Conservation (phyloP, 306 rosid species). For the Fragaria nilgerrensis region DNA sequence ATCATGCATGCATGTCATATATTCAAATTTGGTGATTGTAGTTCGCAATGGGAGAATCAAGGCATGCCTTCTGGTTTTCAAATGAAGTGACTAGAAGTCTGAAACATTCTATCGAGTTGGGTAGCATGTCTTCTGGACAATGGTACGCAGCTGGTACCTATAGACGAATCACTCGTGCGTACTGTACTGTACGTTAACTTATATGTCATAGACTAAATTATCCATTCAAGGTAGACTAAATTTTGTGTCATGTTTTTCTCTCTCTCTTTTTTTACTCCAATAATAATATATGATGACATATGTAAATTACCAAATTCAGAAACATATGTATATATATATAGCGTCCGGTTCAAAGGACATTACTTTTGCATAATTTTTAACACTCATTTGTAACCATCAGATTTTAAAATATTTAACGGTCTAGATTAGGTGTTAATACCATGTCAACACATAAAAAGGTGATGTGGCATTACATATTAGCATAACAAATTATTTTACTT, state of each 20-base stretch:
- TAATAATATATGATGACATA: neutral
- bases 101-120: slow-evolving; percentile 9
- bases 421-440: no score
- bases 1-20: neutral
- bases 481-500: no score
- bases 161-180: neutral
- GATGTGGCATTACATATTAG: no score
- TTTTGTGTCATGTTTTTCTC: neutral
- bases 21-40: neutral
- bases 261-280: neutral
- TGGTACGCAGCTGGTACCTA: neutral
- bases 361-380: no score
- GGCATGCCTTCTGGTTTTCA: slow-evolving; percentile 4
- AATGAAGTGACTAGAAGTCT: neutral
- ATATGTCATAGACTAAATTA: neutral
- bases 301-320: neutral
- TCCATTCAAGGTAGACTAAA: neutral
- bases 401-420: no score
- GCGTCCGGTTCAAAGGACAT: no score
- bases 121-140: slow-evolving; percentile 17
- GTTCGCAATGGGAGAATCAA: neutral
- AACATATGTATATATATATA: neutral
- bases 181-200: neutral
- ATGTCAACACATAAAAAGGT: no score
- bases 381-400: no score